A percentile compares a stretch with the other conserved stretches of the same genome.
Conservation (phyloP, 257 asterid genomes). For the Solanum corneliomulleri region DNA sequence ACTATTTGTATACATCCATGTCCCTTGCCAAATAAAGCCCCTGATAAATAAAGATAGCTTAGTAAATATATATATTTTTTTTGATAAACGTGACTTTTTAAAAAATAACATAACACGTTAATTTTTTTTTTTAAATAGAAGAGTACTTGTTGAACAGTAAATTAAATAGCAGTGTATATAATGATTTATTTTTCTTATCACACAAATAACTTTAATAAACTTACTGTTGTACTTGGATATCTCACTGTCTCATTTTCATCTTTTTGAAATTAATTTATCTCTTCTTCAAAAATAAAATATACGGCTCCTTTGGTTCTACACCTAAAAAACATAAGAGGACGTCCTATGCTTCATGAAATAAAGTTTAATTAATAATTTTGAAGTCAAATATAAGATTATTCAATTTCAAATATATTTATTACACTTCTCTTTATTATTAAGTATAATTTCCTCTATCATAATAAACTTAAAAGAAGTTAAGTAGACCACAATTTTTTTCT, state of each 20-base stretch:
- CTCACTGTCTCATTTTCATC: not conserved
- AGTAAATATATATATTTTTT: not conserved
- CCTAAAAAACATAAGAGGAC: not conserved
- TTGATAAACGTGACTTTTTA: too few species aligned
- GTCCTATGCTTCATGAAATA: not conserved
- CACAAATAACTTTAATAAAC: constrained; percentile 45
- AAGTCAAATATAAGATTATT: not conserved
- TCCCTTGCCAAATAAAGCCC: not conserved
- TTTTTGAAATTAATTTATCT: not conserved
- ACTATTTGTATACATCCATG: not conserved
- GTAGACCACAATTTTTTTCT: not conserved
- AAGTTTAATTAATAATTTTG: not conserved
- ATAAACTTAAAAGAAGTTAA: too few species aligned
- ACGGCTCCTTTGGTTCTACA: not conserved
- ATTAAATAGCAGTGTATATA: constrained; percentile 38
- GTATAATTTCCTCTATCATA: not conserved
- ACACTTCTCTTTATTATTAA: not conserved
- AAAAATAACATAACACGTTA: too few species aligned
- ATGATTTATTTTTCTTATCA: constrained; percentile 44
- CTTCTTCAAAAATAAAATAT: not conserved
- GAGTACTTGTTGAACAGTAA: not conserved
- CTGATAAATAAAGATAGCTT: not conserved
- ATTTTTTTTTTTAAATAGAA: too few species aligned
- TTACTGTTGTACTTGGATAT: constrained; percentile 8
- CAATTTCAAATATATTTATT: not conserved